Base-by-base conservation (phyloP, 1,139 yeast genomes). In the Pichia sp. region DNA sequence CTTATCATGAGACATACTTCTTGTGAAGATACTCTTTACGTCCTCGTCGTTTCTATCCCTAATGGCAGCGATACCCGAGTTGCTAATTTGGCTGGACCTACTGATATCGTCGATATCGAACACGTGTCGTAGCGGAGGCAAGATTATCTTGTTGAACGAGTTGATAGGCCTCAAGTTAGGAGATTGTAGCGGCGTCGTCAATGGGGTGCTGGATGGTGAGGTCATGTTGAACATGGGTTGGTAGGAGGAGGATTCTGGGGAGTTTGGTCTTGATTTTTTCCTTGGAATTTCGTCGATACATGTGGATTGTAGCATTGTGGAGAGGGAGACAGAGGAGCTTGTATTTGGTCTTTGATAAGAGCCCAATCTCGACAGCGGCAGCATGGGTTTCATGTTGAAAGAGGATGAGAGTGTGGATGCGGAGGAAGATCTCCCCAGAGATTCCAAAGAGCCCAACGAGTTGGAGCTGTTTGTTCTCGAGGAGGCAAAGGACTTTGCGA, bases 211-310 rank as follows among this genome's bases (percentile, higher is more conserved):
- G 1, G 55, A 52, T 3, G 72, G 71, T 1, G 72, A 66, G 6
- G 67, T 61, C 30, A 68, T 62, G 47, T 63, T 67, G 57, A 68
- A 68, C 19, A 66, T 61, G 10, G 52, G 16, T 5, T 40, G 36
- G 16, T 15, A 42, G 64, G 23, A 19, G 23, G 59, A 59, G 16
- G 64, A 58, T 16, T 83, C 78, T 50, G 90, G 92, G n/a, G 92
- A 84, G 67, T 82, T 86, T 44, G 95, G 95, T 60, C 95, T 74
- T 49, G 93, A 84, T 63, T 79, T 81, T 65, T 86, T 85, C 23
- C 60, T 55, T 31, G 50, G 42, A 15, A 29, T 36, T 30, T 53
- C 51, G 47, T 57, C 55, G 49, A 34, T 36, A 40, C 26, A 38
- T 10, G 59, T 58, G 19, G 54, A 59, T 29, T 62, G 57, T 4